Percentiles rank a stretch among this genome's conserved stretches.
phyloP scores from a whole-genome alignment of 805 yeast species.

The Spathaspora gorwiae region DNA sequence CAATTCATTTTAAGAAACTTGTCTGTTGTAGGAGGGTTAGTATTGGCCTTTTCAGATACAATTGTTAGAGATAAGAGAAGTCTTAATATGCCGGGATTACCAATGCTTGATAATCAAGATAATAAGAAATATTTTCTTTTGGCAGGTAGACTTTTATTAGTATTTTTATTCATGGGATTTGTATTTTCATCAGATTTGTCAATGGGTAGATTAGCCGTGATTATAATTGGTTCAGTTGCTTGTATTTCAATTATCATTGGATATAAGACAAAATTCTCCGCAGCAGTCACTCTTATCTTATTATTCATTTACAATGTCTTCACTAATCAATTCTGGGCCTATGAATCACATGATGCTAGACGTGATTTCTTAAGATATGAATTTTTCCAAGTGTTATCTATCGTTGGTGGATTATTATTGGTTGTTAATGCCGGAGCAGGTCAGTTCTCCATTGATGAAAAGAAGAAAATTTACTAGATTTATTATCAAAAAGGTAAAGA shows the following conservation, averaged over 20 bases:
- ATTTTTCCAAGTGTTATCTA: constrained; percentile 89
- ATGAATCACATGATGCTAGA: constrained; percentile 63
- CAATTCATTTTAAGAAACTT: constrained; percentile 81
- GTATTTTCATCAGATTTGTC: constrained; percentile 75
- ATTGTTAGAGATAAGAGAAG: constrained; percentile 71
- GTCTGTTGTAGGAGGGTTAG: constrained; percentile 86
- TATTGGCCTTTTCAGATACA: constrained; percentile 82
- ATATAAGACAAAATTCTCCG: constrained; percentile 86
- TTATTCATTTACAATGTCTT: constrained; percentile 71
- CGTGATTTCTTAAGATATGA: constrained; percentile 90
- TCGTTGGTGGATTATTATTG: constrained; percentile 87
- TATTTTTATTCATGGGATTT: constrained; percentile 80
- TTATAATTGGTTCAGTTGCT: constrained; percentile 63
- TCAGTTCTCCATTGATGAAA: constrained; percentile 85
- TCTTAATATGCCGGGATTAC: constrained; percentile 68
- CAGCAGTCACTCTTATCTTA: constrained; percentile 62
- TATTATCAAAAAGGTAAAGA: too few species aligned
- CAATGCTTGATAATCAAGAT: constrained; percentile 67
- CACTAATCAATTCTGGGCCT: constrained; percentile 86
- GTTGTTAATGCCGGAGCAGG: constrained; percentile 97
- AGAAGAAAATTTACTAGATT: constrained; percentile 77
- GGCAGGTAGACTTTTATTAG: constrained; percentile 83
- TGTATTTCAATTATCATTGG: constrained; percentile 84
- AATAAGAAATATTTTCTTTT: constrained; percentile 74
- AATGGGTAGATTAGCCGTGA: constrained; percentile 55